A percentile compares a stretch with the other conserved stretches of the same genome.
phyloP scores from a whole-genome alignment of 768 basidiomycete species.

The Termitomyces sp. region DNA sequence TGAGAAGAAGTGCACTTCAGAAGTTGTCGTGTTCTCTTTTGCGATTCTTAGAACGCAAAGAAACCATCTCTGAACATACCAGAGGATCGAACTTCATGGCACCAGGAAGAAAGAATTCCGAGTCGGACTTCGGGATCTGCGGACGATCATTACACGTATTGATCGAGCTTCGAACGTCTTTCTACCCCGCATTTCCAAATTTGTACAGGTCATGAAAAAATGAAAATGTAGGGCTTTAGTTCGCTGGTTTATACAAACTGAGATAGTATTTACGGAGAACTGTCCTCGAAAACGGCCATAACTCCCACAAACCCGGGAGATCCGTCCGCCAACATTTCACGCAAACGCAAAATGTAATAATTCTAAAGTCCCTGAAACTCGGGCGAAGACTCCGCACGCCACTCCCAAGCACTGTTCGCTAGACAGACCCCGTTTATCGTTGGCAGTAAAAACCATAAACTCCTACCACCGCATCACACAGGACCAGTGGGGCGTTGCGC shows the following conservation, averaged over 20 bases:
- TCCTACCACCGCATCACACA: not conserved
- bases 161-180: not conserved
- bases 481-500: not conserved
- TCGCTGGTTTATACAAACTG: not conserved
- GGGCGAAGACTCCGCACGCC: not conserved
- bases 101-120: not conserved
- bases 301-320: not conserved
- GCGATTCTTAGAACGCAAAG: not conserved
- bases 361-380: not conserved
- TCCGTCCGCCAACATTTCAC: not conserved
- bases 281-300: not conserved
- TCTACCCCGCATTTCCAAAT: not conserved
- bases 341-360: not conserved
- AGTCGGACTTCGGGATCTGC: not conserved
- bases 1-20: not conserved
- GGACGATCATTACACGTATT: not conserved
- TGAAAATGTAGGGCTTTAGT: not conserved
- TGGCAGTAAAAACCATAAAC: not conserved
- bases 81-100: not conserved
- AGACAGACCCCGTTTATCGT: not conserved
- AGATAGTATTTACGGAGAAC: not conserved
- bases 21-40: not conserved
- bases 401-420: not conserved
- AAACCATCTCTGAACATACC: slow-evolving; percentile 1
- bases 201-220: not conserved